Percentiles rank a stretch among this genome's conserved stretches.
phyloP scores from a whole-genome alignment of 208 protist genomes.

The Trypanosoma brucei region DNA sequence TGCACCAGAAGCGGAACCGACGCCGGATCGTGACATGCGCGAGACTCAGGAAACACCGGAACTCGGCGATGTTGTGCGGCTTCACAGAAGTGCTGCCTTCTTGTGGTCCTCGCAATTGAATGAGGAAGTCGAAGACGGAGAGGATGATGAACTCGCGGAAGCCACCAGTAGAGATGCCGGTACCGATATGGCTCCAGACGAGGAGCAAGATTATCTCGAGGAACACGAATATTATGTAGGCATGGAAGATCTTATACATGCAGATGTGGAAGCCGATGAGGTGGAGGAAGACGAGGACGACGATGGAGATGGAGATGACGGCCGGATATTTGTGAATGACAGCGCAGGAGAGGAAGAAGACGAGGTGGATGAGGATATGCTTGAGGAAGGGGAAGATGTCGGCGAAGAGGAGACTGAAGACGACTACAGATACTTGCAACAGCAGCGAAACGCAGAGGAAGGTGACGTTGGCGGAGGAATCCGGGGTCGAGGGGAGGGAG shows the following conservation, averaged over 20 bases:
- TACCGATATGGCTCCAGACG: constrained; percentile 1
- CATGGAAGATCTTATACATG: neutral
- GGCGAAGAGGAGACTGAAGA: neutral
- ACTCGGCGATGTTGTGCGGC: neutral
- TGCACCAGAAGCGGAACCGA: neutral
- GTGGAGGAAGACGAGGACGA: constrained; percentile 1
- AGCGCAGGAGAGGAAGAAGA: constrained; percentile 10
- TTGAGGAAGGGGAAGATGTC: neutral
- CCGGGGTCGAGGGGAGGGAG: neutral
- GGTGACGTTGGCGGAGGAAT: neutral
- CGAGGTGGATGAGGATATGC: constrained; percentile 8
- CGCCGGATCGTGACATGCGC: neutral
- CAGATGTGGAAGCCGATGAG: constrained; percentile 13
- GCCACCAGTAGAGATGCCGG: neutral
- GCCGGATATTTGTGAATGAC: neutral
- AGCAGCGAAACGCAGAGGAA: no score
- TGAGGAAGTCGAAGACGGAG: constrained; percentile 12
- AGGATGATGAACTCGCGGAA: constrained; percentile 1
- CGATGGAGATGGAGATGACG: neutral
- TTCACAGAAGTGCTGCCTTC: constrained; percentile 5
- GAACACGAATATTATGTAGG: no score
- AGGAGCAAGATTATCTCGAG: neutral
- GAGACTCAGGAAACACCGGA: neutral
- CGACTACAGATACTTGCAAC: no score
- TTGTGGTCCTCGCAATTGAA: neutral